Percentiles rank a stretch among this genome's conserved stretches.
phyloP scores from a whole-genome alignment of 1,284 basidiomycete genomes.

The Cryptococcus neoformans region DNA sequence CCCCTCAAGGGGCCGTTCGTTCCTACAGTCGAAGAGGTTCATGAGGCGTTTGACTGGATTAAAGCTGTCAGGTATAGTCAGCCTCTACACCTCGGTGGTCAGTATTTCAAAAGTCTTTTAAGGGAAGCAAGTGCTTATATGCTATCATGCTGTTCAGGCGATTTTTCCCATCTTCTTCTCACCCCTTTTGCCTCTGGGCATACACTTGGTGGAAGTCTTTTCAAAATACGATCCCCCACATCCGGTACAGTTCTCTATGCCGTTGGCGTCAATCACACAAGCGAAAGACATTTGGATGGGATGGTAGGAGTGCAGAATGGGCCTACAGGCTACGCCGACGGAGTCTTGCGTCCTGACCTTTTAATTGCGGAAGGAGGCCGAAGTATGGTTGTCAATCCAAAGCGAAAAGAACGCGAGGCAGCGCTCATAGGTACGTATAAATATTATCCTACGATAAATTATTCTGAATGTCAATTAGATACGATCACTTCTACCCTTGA shows the following conservation, averaged over 20 bases:
- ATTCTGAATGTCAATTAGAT: constrained; percentile 53
- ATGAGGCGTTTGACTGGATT: constrained; percentile 89
- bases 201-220: constrained; percentile 93
- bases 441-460: not conserved
- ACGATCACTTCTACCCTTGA: constrained; percentile 75
- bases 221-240: constrained; percentile 96
- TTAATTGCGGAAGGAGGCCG: constrained; percentile 92
- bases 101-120: constrained; percentile 20
- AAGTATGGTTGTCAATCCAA: constrained; percentile 73
- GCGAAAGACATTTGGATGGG: constrained; percentile 92
- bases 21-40: constrained; percentile 76
- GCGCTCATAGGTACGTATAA: constrained; percentile 69
- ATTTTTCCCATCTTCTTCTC: constrained; percentile 65
- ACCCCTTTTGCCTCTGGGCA: constrained; percentile 97
- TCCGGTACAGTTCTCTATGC: constrained; percentile 95
- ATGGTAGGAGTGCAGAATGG: constrained; percentile 66
- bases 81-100: constrained; percentile 90
- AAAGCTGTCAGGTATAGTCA: constrained; percentile 93
- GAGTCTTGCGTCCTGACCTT: constrained; percentile 81
- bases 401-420: constrained; percentile 86
- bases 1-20: constrained; percentile 45
- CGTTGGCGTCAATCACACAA: constrained; percentile 94
- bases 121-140: not conserved
- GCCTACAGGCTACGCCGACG: constrained; percentile 56
- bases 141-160: constrained; percentile 17